Evolutionary conservation across 768 basidiomycete species (phyloP).

Genomic region (Suillus decipiens): DNA sequence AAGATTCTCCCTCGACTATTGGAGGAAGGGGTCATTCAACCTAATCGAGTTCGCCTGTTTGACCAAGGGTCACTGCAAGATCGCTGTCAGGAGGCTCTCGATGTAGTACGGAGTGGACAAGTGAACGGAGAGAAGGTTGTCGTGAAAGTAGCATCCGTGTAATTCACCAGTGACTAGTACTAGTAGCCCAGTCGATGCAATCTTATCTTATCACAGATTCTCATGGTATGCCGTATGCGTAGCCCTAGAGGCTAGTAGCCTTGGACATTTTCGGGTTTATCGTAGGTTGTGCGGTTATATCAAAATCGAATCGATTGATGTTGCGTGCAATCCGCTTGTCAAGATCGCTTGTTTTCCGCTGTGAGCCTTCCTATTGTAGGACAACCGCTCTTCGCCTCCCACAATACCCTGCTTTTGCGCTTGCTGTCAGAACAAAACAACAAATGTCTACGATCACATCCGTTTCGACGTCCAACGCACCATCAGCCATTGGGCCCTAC

Average conservation of each 20-base stretch:
- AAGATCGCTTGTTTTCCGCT: neutral
- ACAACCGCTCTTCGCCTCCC: neutral
- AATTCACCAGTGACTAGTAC: neutral
- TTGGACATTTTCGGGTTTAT: neutral
- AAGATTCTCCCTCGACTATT: constrained; percentile 47
- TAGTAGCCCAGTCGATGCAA: neutral
- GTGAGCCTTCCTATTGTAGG: neutral
- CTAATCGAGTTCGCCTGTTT: constrained; percentile 42
- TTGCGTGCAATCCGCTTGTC: neutral
- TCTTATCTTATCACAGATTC: constrained; percentile 2
- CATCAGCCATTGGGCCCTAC: constrained; percentile 85
- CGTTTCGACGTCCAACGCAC: constrained; percentile 40
- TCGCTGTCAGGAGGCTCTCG: constrained; percentile 41
- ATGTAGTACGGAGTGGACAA: constrained; percentile 47
- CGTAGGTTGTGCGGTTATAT: neutral
- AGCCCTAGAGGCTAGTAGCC: too few species aligned
- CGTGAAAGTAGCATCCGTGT: constrained; percentile 33
- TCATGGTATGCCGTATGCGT: neutral
- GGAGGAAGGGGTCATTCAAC: constrained; percentile 39
- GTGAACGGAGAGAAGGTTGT: constrained; percentile 54
- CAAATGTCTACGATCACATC: constrained; percentile 11
- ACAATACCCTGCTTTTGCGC: neutral
- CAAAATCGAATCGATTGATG: constrained; percentile 1
- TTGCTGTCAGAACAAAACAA: neutral
- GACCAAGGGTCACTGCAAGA: constrained; percentile 45